These are phyloP conservation scores for Solanum hybrid DNA, from an alignment of 305 asterid species.

Conservation along the genomic window DNA sequence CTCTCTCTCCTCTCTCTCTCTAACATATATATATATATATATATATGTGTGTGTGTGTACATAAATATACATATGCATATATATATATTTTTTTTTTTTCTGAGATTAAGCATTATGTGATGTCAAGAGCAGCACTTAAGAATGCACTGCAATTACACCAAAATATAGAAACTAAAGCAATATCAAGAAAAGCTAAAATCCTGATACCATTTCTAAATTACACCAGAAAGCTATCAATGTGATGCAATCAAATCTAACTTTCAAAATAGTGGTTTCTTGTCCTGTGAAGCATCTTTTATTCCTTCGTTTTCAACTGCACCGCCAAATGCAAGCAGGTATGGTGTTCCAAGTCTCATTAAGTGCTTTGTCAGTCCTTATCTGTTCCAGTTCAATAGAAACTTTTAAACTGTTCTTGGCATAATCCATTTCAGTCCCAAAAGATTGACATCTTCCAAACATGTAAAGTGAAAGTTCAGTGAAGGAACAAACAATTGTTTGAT, in stretches of 20 bases:
- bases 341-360: neutral
- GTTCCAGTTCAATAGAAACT: neutral
- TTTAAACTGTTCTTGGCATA: neutral
- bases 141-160: neutral
- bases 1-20: neutral
- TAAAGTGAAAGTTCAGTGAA: neutral
- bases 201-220: neutral
- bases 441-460: neutral
- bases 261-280: neutral
- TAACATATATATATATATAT: neutral
- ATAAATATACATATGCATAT: neutral
- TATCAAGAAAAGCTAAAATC: neutral
- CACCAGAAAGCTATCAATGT: neutral
- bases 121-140: neutral
- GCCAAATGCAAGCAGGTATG: neutral
- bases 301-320: neutral
- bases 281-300: neutral
- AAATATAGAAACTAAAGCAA: neutral
- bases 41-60: too few species aligned
- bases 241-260: neutral
- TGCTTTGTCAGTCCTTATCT: neutral
- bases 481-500: neutral
- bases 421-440: neutral
- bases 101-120: neutral
- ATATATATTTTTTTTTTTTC: neutral